A percentile compares a stretch with the other conserved stretches of the same genome.
phyloP scores from a whole-genome alignment of 2,329 filamentous ascomycete genomes.

The Fonsecaea pedrosoi region DNA sequence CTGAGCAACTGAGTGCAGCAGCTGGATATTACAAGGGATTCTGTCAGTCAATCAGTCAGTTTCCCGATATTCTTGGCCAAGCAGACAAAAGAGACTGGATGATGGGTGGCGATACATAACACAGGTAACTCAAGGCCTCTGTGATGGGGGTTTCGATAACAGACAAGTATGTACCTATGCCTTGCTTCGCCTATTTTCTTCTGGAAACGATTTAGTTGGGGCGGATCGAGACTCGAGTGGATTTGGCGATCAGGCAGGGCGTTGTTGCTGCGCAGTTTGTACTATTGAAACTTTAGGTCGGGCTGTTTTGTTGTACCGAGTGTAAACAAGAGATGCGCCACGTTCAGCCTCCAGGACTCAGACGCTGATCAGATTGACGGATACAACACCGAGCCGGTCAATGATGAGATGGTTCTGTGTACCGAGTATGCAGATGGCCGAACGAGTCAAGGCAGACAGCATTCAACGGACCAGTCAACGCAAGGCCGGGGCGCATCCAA shows the following conservation, averaged over 20 bases:
- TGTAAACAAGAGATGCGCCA: not conserved
- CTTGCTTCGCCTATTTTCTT: not conserved
- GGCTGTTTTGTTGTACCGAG: not conserved
- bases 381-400: too few species aligned
- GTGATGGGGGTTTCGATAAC: not conserved
- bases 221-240: not conserved
- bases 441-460: constrained; percentile 1
- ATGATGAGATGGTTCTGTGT: too few species aligned
- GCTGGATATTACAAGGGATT: not conserved
- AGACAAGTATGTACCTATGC: not conserved
- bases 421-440: too few species aligned
- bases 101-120: not conserved
- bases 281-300: constrained; percentile 3
- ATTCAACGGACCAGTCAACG: not conserved
- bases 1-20: not conserved
- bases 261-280: not conserved
- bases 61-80: not conserved
- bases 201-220: constrained; percentile 2
- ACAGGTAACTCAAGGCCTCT: not conserved
- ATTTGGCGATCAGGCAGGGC: not conserved
- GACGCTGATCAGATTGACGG: too few species aligned
- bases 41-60: not conserved
- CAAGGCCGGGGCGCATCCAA: not conserved
- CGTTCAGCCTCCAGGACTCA: not conserved
- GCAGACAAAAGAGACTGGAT: not conserved